Conservation (phyloP, 2,329 filamentous ascomycete genomes). For the Fusarium sambucinum region DNA sequence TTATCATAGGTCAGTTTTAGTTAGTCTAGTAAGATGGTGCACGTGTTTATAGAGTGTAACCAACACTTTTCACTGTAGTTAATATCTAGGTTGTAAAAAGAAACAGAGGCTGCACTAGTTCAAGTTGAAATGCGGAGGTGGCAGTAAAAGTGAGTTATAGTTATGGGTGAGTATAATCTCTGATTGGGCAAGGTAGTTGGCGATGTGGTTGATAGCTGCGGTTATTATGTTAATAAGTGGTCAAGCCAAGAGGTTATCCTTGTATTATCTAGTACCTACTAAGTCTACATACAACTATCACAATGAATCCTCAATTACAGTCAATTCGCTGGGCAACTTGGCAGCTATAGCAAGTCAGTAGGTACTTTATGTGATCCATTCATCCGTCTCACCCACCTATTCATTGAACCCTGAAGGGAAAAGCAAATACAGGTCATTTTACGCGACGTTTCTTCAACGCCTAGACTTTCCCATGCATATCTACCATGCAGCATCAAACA, state of each 20-base stretch:
- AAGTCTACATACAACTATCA: no score
- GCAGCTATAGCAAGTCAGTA: not conserved
- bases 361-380: not conserved
- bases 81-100: not conserved
- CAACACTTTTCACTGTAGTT: not conserved
- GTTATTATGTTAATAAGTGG: slow-evolving; percentile 15
- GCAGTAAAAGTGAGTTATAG: not conserved
- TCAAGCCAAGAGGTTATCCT: not conserved
- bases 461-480: slow-evolving; percentile 21
- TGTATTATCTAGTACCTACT: not conserved
- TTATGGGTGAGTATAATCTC: slow-evolving; percentile 16
- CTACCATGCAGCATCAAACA: slow-evolving; percentile 6
- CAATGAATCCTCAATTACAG: not conserved
- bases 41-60: slow-evolving; percentile 9
- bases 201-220: slow-evolving; percentile 23
- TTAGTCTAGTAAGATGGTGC: not conserved
- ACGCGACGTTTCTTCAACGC: slow-evolving; percentile 6
- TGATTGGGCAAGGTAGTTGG: slow-evolving; percentile 25
- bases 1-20: slow-evolving; percentile 48
- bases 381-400: slow-evolving; percentile 6
- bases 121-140: slow-evolving; percentile 21
- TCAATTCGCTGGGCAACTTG: not conserved
- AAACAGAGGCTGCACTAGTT: slow-evolving; percentile 19
- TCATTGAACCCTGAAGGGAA: not conserved
- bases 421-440: slow-evolving; percentile 18